Base-by-base conservation (phyloP, 2,329 filamentous ascomycete species). In the Aspergillus flavus region DNA sequence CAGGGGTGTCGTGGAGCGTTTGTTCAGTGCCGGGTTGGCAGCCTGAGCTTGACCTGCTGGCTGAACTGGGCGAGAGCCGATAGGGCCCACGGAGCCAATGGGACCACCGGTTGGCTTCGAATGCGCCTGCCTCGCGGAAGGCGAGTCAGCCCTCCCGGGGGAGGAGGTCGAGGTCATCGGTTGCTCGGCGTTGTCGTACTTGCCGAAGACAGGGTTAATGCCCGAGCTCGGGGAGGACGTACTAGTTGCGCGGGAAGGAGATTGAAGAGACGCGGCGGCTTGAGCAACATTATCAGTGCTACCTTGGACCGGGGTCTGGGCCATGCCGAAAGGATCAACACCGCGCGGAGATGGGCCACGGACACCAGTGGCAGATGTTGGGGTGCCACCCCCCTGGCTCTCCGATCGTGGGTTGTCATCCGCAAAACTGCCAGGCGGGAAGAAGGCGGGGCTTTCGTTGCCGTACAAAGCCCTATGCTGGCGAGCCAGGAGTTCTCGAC, bases 401-500 rank as follows among this genome's bases (percentile, higher is more conserved):
- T 88, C 88, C 34, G 87, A 80, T 65, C 90, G 88, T 41, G 87
- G 81, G 34, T 85, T 85, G 73, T 94, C 91, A 65, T 93, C 90
- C 57, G 88, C 84, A 72, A 90, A 90, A 68, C 83, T 84, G 66
- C 83, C 84, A 69, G 86, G 87, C 69, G 90, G 89, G 75, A 90
- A 88, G 76, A 92, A 90, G 58, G 86, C 80, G 43, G 86, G 83
- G 68, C 75, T 92, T 62, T 86, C 85, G 73, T 87, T 92, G 76
- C 93, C 93, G 79, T 98, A 99, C 69, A 99, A 83, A 68, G 94
- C 94, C 79, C 91, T 94, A 80, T 96, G 93, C 82, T 98, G 95
- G 75, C 94, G 94, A 71, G 94, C 92, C 80, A 98, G 96, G 78
- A 98, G 86, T 73, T 98, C 94, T 72, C 94, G 93, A 73, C 94